Base-by-base conservation (phyloP, 2,329 filamentous ascomycete species). In the Nemania serpens region DNA sequence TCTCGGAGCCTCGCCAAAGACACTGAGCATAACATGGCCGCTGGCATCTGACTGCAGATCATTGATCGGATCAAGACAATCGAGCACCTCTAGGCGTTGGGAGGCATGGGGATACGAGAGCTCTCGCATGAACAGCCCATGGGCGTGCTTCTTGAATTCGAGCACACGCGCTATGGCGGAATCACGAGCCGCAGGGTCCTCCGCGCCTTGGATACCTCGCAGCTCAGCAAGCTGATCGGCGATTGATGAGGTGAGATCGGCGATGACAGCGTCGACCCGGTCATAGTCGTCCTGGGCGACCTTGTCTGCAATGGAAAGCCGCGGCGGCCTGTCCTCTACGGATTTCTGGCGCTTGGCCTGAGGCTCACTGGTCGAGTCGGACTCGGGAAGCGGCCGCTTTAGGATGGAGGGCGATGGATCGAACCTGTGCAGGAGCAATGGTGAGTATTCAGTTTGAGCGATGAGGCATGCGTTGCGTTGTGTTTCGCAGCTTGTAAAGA, bases 1-100 rank as follows among this genome's bases (percentile, higher is more conserved):
- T 47, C 87, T 87, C 1, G 88, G 87, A 42, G 90, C 90, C 67
- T 88, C 90, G 56, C 91, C 92, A 67, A 88, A 88, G 1, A 96
- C 79, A 0, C 91, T 94, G 59, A 97, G 79, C 5, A 94, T 88
- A 15, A 87, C 82, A 57, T 83, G 75, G 66, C 83, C 74, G 66
- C 79, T 71, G 18, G 79, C 73, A 22, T 75, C 74, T 3, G 75
- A 72, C 17, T 76, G 74, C 29, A 75, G 65, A 49, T 76, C 75
- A 42, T 77, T 78, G 51, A 78, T 76, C n/a, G 73, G 64, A 11
- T 78, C 75, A 10, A 76, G 68, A 37, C 75, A 72, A 12, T 71
- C 69, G 37, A 75, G 69, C n/a, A 69, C 71, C 39, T 76, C 75
- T 20, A 78, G 63, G 70, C 69, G 52, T 67, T 70, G 62, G 62